Percentiles rank a stretch among this genome's conserved stretches.
These are phyloP conservation scores for Populus simonii DNA, from an alignment of 345 rosid genomes.

Conservation along the genomic window DNA sequence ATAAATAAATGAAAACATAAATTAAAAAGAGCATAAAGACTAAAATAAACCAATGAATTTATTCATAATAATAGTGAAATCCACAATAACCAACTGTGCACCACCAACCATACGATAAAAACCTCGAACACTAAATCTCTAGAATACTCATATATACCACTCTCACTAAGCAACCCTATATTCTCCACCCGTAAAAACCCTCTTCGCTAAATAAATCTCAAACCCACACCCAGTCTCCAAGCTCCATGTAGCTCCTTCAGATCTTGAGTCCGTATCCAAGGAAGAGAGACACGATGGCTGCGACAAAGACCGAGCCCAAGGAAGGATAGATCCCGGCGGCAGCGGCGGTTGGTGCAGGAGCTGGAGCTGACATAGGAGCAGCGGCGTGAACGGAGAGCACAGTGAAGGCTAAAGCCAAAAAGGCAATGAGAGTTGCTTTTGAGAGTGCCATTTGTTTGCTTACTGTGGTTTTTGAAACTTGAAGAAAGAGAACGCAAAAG, in stretches of 20 bases:
- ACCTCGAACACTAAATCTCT: not conserved
- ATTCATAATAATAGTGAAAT: not conserved
- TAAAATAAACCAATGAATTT: not conserved
- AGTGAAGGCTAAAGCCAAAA: constrained; percentile 28
- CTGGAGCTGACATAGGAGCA: constrained; percentile 38
- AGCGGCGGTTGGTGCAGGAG: constrained; percentile 53
- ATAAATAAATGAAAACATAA: not conserved
- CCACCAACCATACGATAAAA: not conserved
- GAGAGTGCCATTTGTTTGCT: constrained; percentile 40
- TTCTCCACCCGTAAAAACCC: not conserved
- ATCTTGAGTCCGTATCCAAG: constrained; percentile 51
- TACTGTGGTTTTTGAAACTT: too few species aligned
- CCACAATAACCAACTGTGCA: constrained; percentile 4
- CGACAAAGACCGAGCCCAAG: constrained; percentile 33
- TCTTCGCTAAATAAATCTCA: not conserved
- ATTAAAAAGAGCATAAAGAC: not conserved
- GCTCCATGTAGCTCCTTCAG: constrained; percentile 27
- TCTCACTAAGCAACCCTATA: not conserved
- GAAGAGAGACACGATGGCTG: constrained; percentile 37
- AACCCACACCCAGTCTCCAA: not conserved
- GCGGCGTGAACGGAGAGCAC: constrained; percentile 33
- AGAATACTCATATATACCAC: not conserved
- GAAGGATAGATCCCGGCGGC: constrained; percentile 46
- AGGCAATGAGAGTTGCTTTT: constrained; percentile 34
- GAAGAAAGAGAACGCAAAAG: not conserved